Evolutionary conservation across 2,329 filamentous ascomycete genomes (phyloP), one percentile per base, ranked within the genome.

Genomic region (Mycosphaerella arachidis): DNA sequence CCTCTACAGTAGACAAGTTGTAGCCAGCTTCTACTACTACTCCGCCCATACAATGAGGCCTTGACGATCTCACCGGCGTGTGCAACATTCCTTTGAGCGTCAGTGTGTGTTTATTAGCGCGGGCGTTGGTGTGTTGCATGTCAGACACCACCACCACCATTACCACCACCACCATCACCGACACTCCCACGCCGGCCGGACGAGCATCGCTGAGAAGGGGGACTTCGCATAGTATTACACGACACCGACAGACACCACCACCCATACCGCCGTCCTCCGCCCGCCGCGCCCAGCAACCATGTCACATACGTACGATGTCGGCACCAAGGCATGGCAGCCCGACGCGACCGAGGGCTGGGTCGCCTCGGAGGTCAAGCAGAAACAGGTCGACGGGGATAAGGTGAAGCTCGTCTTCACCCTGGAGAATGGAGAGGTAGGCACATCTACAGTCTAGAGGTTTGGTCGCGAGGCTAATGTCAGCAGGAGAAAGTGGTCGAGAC

Each of bases 261-360:
- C 52, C 31, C 18, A 29, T 37, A 46, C 40, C 53, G 20, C 29
- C n/a, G 16, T n/a, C 53, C 35, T n/a, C 27, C 20, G 24, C 40
- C 57, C 48, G 33, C 62, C 56, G 18, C 57, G 51, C 31, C 53
- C 57, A 33, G 48, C 62, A 58, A 50, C 48, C 78, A 96, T 96
- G 92, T 91, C 91, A 81, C 90, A 95, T 78, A 91, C 86, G 75
- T 97, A 95, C 81, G 92, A 97, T 83, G 86, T 97, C 74, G 94
- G 93, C 74, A 97, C 93, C 72, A 87, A 91, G 85, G 94, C 92
- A 75, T 99, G 94, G 94, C 94, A 97, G 84, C 92, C 94, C 71
- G 94, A 99, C 81, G 81, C 86, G 75, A 90, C 90, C 63, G 93
- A 99, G 78, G 94, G 94, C 79, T 99, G 94, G 93, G 86, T 99